These are phyloP conservation scores for Cryptococcus deneoformans DNA, from an alignment of 1,284 basidiomycete species.

Conservation along the genomic window DNA sequence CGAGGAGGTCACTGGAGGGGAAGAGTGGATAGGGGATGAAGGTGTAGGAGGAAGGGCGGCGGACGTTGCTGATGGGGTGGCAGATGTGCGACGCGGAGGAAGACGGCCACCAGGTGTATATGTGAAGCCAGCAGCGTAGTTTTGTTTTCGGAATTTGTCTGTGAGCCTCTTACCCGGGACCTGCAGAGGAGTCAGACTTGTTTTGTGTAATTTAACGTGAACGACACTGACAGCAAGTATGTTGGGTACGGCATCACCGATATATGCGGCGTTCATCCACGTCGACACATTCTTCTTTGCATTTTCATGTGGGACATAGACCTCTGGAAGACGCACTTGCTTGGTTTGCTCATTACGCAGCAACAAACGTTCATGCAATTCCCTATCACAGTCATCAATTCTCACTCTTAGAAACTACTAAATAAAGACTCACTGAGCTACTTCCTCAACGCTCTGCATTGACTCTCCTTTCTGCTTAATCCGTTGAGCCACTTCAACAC, in stretches of 20 bases:
- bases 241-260: slow-evolving; percentile 72
- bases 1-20: background rate
- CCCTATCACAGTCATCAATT: slow-evolving; percentile 18
- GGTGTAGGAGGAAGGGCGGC: slow-evolving; percentile 40
- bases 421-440: slow-evolving; percentile 57
- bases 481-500: slow-evolving; percentile 86
- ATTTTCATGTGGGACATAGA: slow-evolving; percentile 86
- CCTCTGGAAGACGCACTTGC: slow-evolving; percentile 93
- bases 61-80: slow-evolving; percentile 35
- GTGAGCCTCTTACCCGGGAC: slow-evolving; percentile 90
- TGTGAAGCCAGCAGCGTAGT: slow-evolving; percentile 31
- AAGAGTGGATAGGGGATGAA: slow-evolving; percentile 29
- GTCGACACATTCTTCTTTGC: slow-evolving; percentile 85
- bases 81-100: slow-evolving; percentile 51
- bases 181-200: slow-evolving; percentile 48
- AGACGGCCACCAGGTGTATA: slow-evolving; percentile 60
- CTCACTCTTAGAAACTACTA: background rate
- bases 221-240: slow-evolving; percentile 67
- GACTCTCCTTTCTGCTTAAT: slow-evolving; percentile 70
- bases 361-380: slow-evolving; percentile 81
- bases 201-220: background rate
- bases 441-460: slow-evolving; percentile 87
- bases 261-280: slow-evolving; percentile 70
- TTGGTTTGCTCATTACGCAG: slow-evolving; percentile 95
- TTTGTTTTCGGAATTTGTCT: slow-evolving; percentile 68